A percentile compares a stretch with the other conserved stretches of the same genome.
phyloP scores from a whole-genome alignment of 2,329 filamentous ascomycete genomes.

The Trichothecium sympodiale region DNA sequence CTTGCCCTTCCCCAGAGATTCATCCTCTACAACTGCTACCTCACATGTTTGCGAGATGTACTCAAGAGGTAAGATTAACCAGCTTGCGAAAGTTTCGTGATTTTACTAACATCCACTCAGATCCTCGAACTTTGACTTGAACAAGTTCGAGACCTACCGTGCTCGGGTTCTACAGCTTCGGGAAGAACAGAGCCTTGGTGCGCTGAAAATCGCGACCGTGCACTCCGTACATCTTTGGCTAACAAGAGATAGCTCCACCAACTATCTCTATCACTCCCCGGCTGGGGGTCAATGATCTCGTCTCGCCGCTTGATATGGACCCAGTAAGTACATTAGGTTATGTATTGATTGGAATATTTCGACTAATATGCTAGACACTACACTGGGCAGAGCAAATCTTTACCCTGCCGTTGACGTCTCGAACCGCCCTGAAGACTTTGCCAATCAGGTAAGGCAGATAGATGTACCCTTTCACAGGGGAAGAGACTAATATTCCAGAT shows the following conservation, averaged over 20 bases:
- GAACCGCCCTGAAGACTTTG: conserved; percentile 34
- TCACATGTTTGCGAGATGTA: conserved; percentile 37
- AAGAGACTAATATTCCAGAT: conserved; percentile 21
- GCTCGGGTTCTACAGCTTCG: conserved; percentile 39
- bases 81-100: too few species aligned
- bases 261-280: conserved; percentile 21
- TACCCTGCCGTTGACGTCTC: conserved; percentile 37
- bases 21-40: conserved; percentile 42
- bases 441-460: too few species aligned
- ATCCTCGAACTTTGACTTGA: conserved; percentile 42
- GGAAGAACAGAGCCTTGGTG: conserved; percentile 41
- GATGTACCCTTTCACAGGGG: background rate
- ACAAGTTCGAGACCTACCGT: conserved; percentile 37
- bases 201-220: conserved; percentile 13
- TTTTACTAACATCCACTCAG: conserved; percentile 8
- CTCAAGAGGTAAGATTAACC: conserved; percentile 37
- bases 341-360: background rate
- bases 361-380: conserved; percentile 22
- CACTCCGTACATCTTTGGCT: conserved; percentile 1
- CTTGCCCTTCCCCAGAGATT: conserved; percentile 42
- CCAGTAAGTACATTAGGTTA: conserved; percentile 15
- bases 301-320: conserved; percentile 6
- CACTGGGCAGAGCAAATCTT: conserved; percentile 56
- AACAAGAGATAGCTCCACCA: conserved; percentile 19
- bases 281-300: conserved; percentile 19